Conservation (phyloP, 345 rosid genomes). For the Diplotaxis tenuifolia region DNA sequence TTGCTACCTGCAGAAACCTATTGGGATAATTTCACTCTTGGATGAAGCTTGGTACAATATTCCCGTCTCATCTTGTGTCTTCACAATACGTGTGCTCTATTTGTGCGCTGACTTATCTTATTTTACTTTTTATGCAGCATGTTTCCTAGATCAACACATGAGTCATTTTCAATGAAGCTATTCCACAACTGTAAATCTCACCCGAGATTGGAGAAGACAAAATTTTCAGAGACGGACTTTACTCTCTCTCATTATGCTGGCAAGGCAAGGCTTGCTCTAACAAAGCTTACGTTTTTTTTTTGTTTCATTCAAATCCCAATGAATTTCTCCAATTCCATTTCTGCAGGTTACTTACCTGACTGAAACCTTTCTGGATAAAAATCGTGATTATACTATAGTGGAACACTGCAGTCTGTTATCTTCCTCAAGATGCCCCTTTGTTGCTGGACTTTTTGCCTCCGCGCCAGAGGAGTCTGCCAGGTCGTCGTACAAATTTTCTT, state of each 20-base stretch:
- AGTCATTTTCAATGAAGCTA: conserved; percentile 78
- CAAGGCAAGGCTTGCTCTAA: conserved; percentile 62
- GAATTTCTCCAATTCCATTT: conserved; percentile 15
- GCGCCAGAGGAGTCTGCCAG: conserved; percentile 68
- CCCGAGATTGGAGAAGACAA: conserved; percentile 78
- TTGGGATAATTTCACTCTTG: conserved; percentile 90
- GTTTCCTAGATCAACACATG: conserved; percentile 96
- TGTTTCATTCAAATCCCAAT: conserved; percentile 21
- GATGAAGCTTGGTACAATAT: conserved; percentile 95
- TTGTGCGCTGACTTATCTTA: conserved; percentile 42
- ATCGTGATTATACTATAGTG: conserved; percentile 92
- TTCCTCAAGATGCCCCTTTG: conserved; percentile 80
- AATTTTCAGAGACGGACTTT: conserved; percentile 95
- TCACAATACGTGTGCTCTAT: background rate
- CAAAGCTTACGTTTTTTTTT: conserved; percentile 13
- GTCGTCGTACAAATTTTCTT: conserved; percentile 97
- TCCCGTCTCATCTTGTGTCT: conserved; percentile 14
- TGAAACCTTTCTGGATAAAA: conserved; percentile 84
- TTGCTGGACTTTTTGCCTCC: conserved; percentile 75
- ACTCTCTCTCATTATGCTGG: conserved; percentile 95
- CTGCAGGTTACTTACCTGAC: conserved; percentile 91
- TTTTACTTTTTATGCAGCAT: conserved; percentile 68
- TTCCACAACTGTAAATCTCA: conserved; percentile 70
- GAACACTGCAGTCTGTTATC: conserved; percentile 90
- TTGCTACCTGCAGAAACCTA: conserved; percentile 81